phyloP scores from a whole-genome alignment of 1,284 basidiomycete genomes.

The Marasmius fiardii region DNA sequence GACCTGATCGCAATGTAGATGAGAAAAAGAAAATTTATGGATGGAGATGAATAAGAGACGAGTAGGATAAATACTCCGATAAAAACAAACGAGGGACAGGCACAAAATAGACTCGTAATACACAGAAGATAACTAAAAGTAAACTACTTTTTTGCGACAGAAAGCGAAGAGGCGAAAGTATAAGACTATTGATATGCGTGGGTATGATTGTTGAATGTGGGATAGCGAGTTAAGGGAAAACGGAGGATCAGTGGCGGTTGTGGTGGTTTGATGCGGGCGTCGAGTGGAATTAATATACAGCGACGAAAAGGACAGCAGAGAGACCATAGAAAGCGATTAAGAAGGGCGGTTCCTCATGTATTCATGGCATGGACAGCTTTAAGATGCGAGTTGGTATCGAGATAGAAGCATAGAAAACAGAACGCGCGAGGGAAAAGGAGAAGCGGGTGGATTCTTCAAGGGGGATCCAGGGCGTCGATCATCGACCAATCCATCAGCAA shows the following conservation, averaged over 20 bases:
- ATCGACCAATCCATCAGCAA: slow-evolving; percentile 36
- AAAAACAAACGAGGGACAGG: not conserved
- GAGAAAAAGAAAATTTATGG: no score
- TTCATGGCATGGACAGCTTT: not conserved
- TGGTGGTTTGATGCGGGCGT: not conserved
- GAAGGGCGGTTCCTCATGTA: not conserved
- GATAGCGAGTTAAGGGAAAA: not conserved
- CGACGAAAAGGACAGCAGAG: not conserved
- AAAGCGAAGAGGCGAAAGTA: not conserved
- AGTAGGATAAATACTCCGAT: not conserved
- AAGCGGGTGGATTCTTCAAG: not conserved
- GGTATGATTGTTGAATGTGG: not conserved
- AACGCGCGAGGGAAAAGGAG: not conserved
- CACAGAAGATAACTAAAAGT: not conserved
- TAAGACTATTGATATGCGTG: not conserved
- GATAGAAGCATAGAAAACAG: not conserved
- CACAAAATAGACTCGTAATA: not conserved
- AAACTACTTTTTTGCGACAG: not conserved
- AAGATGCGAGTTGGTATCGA: no score
- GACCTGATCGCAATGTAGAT: no score
- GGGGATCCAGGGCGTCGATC: not conserved
- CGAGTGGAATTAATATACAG: not conserved
- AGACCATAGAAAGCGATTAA: not conserved
- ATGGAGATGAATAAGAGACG: no score
- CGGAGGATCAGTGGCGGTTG: not conserved